These are phyloP conservation scores for Chalciporus pseudorubinellus DNA, from an alignment of 768 basidiomycete species.

Conservation along the genomic window DNA sequence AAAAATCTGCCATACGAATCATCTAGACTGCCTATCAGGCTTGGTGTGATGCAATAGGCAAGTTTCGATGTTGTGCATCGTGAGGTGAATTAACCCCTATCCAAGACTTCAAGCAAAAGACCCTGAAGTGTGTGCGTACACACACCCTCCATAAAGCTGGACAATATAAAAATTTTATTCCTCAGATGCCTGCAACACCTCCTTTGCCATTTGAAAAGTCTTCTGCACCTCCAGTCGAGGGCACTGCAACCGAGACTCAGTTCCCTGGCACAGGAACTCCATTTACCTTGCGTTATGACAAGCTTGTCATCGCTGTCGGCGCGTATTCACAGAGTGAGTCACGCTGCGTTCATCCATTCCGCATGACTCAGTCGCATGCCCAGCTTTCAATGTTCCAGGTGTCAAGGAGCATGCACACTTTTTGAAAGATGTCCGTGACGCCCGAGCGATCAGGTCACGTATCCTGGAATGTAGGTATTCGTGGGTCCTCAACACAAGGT, in stretches of 20 bases:
- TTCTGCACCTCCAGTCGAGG: slow-evolving; percentile 10
- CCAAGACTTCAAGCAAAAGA: slow-evolving; percentile 59
- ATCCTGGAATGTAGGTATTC: slow-evolving; percentile 63
- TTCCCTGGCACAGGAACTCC: slow-evolving; percentile 29
- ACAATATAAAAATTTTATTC: not conserved
- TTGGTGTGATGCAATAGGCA: slow-evolving; percentile 74
- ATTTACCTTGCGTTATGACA: slow-evolving; percentile 71
- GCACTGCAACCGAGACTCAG: slow-evolving; percentile 17
- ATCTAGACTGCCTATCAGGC: slow-evolving; percentile 62
- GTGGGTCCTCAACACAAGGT: not conserved
- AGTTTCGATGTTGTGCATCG: slow-evolving; percentile 7
- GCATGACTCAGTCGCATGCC: not conserved
- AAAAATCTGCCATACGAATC: not conserved
- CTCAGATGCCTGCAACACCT: slow-evolving; percentile 64
- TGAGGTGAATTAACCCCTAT: slow-evolving; percentile 8
- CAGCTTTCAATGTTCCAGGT: slow-evolving; percentile 70
- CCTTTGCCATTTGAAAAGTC: slow-evolving; percentile 35
- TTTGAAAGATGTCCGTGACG: slow-evolving; percentile 76
- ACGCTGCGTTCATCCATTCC: slow-evolving; percentile 1
- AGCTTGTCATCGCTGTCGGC: slow-evolving; percentile 81
- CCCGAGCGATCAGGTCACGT: slow-evolving; percentile 64
- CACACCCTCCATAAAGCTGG: not conserved
- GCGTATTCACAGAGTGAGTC: slow-evolving; percentile 78
- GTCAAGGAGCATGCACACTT: slow-evolving; percentile 83
- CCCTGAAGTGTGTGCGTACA: slow-evolving; percentile 55